Base-by-base conservation (phyloP, 176 grass and related monocot species). In the Eleusine coracana region DNA sequence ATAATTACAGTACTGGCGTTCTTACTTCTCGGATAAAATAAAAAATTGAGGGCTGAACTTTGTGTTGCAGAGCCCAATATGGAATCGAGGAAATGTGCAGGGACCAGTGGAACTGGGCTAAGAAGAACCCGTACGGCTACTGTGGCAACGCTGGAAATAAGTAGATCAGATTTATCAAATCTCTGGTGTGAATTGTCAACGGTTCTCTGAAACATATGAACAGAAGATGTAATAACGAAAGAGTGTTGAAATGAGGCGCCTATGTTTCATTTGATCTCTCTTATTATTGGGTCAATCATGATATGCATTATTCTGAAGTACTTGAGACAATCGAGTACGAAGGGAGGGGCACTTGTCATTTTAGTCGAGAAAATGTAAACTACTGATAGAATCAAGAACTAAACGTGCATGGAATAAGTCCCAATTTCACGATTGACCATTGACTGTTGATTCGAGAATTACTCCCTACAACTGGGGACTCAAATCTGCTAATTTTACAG, bases 21-120 rank as follows among this genome's bases (percentile, higher is more conserved):
- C 6, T 54, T 52, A 36, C 40, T 52, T 52, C 16, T 70, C 37
- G 41, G 18, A 16, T 31, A 42, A 29, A 10, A 28, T 70, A 2
- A 16, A 52, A 44, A 34, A 51, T 3, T 20, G 37, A 81, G 34
- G 68, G 8, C 0, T 86, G 81, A 59, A 71, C 55, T 49, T 65
- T 40, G 51, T 10, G 16, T 64, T 84, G 84, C 96, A 98, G 96
- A 12, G 89, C 96, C 28, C 78, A 77, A 61, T 93, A 92, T 68
- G 90, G 89, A 42, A 81, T 93, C 44, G 92, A 93, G 59, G 88
- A 98, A 50, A 95, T 95, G 96, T 98, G 96, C 81, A 89, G 96
- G 80, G 96, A 98, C 82, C 91, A 95, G 67, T 95, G 92, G 96
- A 93, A 93, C 60, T 98, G 91, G 96, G 96, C 88, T 10, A 95